Conservation (phyloP, 805 yeast species). For the Lipomyces sp. region DNA sequence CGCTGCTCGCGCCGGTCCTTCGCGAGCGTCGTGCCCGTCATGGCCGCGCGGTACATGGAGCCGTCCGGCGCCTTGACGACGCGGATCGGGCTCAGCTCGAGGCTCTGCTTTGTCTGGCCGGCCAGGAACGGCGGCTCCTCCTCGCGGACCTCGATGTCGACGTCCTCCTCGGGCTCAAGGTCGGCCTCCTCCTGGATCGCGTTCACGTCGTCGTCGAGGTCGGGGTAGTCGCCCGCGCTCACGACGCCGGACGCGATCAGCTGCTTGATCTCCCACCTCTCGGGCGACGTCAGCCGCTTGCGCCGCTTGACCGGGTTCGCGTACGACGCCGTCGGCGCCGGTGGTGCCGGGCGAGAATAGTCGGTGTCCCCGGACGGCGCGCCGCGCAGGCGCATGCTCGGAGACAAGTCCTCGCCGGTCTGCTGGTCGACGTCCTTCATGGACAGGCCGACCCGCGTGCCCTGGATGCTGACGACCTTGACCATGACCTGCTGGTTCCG, state of each 20-base stretch:
- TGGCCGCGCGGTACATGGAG: constrained; percentile 69
- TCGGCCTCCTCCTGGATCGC: constrained; percentile 39
- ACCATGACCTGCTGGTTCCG: constrained; percentile 63
- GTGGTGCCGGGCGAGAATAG: constrained; percentile 45
- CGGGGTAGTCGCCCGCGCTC: constrained; percentile 66
- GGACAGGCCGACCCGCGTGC: constrained; percentile 51
- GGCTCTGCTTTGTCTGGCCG: constrained; percentile 48
- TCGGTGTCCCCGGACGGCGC: neutral
- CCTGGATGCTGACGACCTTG: constrained; percentile 50
- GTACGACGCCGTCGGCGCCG: constrained; percentile 54
- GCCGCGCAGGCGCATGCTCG: constrained; percentile 7
- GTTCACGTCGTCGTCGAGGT: constrained; percentile 45
- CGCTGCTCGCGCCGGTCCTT: constrained; percentile 61
- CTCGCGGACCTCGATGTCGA: constrained; percentile 71
- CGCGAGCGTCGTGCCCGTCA: constrained; percentile 66
- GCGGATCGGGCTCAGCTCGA: constrained; percentile 49
- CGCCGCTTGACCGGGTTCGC: neutral
- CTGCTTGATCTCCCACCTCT: constrained; percentile 86
- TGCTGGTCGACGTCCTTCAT: constrained; percentile 72
- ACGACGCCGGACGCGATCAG: constrained; percentile 75
- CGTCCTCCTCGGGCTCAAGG: constrained; percentile 45
- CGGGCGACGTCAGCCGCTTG: constrained; percentile 72
- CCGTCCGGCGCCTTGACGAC: constrained; percentile 77
- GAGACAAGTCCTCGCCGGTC: constrained; percentile 49
- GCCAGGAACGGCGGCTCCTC: constrained; percentile 69